Evolutionary conservation across 2,329 filamentous ascomycete species (phyloP).

Genomic region (Exophiala aquamarina): DNA sequence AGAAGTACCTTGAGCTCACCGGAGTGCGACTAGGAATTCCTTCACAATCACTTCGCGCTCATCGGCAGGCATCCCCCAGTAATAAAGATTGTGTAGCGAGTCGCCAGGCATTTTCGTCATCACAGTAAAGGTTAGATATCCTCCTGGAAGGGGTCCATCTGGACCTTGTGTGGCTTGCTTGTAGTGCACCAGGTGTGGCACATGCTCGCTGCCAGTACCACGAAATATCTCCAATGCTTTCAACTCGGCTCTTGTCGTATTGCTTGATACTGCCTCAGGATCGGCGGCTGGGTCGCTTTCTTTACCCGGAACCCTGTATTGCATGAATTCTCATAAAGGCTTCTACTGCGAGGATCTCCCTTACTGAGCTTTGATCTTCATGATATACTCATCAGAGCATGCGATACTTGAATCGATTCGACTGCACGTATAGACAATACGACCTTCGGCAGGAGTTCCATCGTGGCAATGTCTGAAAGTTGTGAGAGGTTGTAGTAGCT

Average conservation of each 20-base stretch:
- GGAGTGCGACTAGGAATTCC: conserved; percentile 19
- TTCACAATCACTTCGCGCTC: conserved; percentile 17
- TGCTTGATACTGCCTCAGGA: conserved; percentile 22
- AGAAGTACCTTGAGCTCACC: conserved; percentile 9
- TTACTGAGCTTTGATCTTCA: conserved; percentile 28
- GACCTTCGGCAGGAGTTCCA: conserved; percentile 22
- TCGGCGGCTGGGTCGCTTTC: conserved; percentile 9
- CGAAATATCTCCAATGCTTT: conserved; percentile 25
- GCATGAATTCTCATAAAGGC: conserved; percentile 1
- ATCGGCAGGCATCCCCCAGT: conserved; percentile 24
- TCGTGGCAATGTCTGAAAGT: conserved; percentile 26
- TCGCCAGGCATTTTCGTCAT: conserved; percentile 30
- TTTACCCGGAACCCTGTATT: conserved; percentile 15
- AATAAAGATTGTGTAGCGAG: conserved; percentile 23
- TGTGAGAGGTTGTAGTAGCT: conserved; percentile 21
- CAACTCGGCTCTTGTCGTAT: conserved; percentile 25
- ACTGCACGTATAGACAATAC: conserved; percentile 25
- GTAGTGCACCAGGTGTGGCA: conserved; percentile 26
- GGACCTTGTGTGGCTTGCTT: conserved; percentile 22
- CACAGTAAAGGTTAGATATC: conserved; percentile 29
- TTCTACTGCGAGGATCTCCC: not conserved
- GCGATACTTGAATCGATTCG: not conserved
- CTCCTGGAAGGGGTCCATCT: conserved; percentile 23
- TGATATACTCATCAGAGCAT: conserved; percentile 16
- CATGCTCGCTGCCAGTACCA: conserved; percentile 17